Evolutionary conservation across 2,329 filamentous ascomycete genomes (phyloP), one percentile per base, ranked within the genome.

Genomic region (Macrophomina pseudophaseolina): DNA sequence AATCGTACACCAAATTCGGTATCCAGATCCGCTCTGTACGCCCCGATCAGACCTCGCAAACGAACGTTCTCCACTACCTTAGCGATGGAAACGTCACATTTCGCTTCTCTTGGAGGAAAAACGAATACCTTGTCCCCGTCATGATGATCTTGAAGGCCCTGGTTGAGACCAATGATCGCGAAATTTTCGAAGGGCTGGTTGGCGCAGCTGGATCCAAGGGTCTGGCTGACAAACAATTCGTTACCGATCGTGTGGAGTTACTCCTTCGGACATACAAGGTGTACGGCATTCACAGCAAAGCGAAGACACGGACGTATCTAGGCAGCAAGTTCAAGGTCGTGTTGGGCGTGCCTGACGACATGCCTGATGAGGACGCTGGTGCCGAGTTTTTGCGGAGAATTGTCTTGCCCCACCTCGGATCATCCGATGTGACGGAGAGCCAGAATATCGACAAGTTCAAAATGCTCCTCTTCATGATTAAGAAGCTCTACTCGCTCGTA

Each of bases 61-160:
- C 94, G 44, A 99, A 98, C 74, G 93, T 97, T 40, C 85, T 99
- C 58, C 95, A 99, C 80, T 99, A 98, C 79, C 87, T 99, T 66
- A 93, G 86, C 73, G 95, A 99, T 77, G 95, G 95, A 70, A 98
- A 97, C 78, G 90, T 98, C 73, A 98, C 93, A 0, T 97, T 99
- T 80, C 87, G 95, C 66, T 99, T 99, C 80, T 97, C 94, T 6
- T 99, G 94, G 94, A 87, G 94, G 71, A 99, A 99, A 81, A 93
- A 93, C 72, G 95, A 99, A 79, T 99, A 93, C 75, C 87, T 99
- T n/a, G 87, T 99, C 2, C 95, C 95, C 0, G 91, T 93, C 68
- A 90, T 97, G 86, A 98, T 99, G 94, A 89, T 99, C 40, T 81
- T 99, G 70, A 99, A 98, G 82, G 94, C 95, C 1, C 83, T 99